Base-by-base conservation (phyloP, 352 stramenopile genomes). In the Globisporangium paroecandrum region DNA sequence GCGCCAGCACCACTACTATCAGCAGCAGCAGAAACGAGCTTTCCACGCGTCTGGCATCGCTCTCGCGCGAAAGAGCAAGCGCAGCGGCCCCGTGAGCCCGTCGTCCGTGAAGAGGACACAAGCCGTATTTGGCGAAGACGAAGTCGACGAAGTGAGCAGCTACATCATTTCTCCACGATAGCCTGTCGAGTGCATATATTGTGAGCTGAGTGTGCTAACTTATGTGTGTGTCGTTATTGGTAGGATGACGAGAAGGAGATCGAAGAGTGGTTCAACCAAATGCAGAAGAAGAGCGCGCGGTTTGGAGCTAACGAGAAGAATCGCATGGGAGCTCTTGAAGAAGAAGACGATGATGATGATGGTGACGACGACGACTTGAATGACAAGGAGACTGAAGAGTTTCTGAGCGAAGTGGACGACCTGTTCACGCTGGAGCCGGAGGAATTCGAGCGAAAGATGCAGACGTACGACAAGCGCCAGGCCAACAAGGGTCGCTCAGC, bases 341-440 rank as follows among this genome's bases (percentile, higher is more conserved):
- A 71, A 18, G 75, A 79, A 3, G 77, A 71, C 4, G 60, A 61
- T n/a, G 38, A 41, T 9, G 64, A 69, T 12, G 67, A 70, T 12
- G 72, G 73, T 12, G 67, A 71, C 2, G 71, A 74, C 15, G 72
- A 77, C 1, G 69, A 76, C 4, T 71, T 79, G 3, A 43, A 74
- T 1, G 82, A 94, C 49, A 67, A 85, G 34, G 83, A 91, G 69
- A 85, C 74, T 0, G 66, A 90, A 41, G 75, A 87, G 69, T 91
- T 94, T 57, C 59, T 94, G 41, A 78, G 87, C 41, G 83, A 87
- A 60, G 83, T 89, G 2, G 84, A 94, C 51, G 78, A 92, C 32
- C 69, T 94, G 10, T 90, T 94, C 41, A 60, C 66, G 24, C 64
- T 94, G 20, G 83, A 71, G 9, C 79, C 82, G 8, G 67, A 78